Conservation (phyloP, 805 yeast species). For the Wickerhamiella siamensis region DNA sequence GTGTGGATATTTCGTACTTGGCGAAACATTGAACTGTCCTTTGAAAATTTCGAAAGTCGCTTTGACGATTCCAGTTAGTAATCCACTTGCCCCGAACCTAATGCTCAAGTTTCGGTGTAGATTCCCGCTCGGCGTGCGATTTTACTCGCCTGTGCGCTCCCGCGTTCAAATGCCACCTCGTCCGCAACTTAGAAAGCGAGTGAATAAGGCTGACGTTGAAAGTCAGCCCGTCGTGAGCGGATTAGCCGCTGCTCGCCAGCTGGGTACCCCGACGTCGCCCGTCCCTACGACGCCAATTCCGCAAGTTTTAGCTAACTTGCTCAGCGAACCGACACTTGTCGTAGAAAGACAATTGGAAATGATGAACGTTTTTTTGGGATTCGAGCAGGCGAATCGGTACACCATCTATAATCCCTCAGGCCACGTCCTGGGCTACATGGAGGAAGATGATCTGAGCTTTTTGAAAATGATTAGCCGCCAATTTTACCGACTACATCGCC, state of each 20-base stretch:
- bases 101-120: too few species aligned
- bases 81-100: too few species aligned
- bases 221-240: background rate
- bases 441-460: conserved; percentile 65
- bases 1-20: conserved; percentile 34
- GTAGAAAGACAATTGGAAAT: conserved; percentile 79
- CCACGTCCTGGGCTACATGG: conserved; percentile 60
- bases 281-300: background rate
- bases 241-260: conserved; percentile 1
- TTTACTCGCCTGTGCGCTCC: conserved; percentile 12
- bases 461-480: conserved; percentile 65
- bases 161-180: conserved; percentile 10
- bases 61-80: background rate
- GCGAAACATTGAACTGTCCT: background rate
- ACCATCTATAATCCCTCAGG: conserved; percentile 59
- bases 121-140: conserved; percentile 1
- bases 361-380: conserved; percentile 76
- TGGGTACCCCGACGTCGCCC: conserved; percentile 3
- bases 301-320: conserved; percentile 39
- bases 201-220: background rate
- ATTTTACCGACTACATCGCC: conserved; percentile 71
- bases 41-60: background rate
- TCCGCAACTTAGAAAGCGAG: conserved; percentile 2
- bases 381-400: conserved; percentile 81
- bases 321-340: conserved; percentile 70